Evolutionary conservation across 2,329 filamentous ascomycete species (phyloP), one percentile per base, ranked within the genome.

Genomic region (Diplodia scrobiculata): DNA sequence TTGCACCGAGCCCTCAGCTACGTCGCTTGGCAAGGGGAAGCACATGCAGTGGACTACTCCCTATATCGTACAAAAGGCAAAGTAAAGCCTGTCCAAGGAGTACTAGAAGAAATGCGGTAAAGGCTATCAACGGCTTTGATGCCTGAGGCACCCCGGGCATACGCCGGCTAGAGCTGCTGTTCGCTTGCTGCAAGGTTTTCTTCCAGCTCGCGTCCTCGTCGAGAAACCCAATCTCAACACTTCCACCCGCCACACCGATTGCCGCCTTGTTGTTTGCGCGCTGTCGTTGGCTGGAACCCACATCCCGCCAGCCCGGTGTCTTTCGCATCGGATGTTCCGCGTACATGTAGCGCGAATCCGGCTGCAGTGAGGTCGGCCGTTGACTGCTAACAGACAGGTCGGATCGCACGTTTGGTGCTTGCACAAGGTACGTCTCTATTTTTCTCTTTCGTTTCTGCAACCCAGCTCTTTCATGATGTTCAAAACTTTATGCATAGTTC

Each of bases 401-500:
- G 17, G 21, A 47, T 17, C 10, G 6, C 17, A 14, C 38, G 36
- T 14, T 25, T 10, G 27, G 10, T 19, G 14, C 9, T 60, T 9
- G 38, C 19, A 13, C 10, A 19, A 9, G 55, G 55, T 60, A 47
- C 25, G 55, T 60, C 14, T 3, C 14, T 2, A 21, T 1, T 17
- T 13, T 32, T 27, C 32, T 19, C 21, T 32, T 17, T 32, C 29
- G 29, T 9, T 32, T 25, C 25, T 25, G 25, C 38, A 45, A 14
- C 9, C 62, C 21, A 25, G 11, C 34, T 17, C n/a, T n/a, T 34
- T 17, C 51, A 36, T 65, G 63, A 65, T 65, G 63, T 58, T 65
- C 41, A 53, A 58, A 58, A 34, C 32, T 50, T n/a, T 21, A 48
- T 65, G 63, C 63, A 65, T 65, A 65, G 63, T 65, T 65, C 63